Evolutionary conservation across 306 rosid species (phyloP).

Genomic region (Prinsepia uniflora): DNA sequence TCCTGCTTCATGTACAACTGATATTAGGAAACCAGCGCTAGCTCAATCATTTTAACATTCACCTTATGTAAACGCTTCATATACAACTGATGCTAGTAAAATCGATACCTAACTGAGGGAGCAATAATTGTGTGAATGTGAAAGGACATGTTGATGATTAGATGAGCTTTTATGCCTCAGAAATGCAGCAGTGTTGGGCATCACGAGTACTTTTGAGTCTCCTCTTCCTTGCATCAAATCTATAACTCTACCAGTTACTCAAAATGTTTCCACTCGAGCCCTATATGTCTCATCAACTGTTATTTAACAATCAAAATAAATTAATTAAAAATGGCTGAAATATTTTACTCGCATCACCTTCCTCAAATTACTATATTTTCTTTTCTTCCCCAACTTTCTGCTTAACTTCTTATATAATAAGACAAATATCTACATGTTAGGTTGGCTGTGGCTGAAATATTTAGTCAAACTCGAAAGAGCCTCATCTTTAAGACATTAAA

Average conservation of each 20-base stretch:
- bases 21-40: no score
- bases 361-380: neutral
- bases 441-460: neutral
- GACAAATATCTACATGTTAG: neutral
- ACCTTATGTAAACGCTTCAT: no score
- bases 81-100: no score
- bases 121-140: slow-evolving; percentile 1
- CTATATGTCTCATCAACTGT: neutral
- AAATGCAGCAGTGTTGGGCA: neutral
- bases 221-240: neutral
- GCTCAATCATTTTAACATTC: no score
- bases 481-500: slow-evolving; percentile 2
- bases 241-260: neutral
- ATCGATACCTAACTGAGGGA: neutral
- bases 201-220: neutral
- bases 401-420: neutral
- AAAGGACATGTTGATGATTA: neutral
- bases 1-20: no score
- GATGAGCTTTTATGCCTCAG: neutral
- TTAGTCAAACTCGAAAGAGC: neutral
- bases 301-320: no score
- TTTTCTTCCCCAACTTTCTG: neutral
- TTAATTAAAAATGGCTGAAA: neutral
- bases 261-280: neutral
- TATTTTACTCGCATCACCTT: slow-evolving; percentile 13